Evolutionary conservation across 2,329 filamentous ascomycete species (phyloP), one percentile per base, ranked within the genome.

Genomic region (Talaromyces sp.): DNA sequence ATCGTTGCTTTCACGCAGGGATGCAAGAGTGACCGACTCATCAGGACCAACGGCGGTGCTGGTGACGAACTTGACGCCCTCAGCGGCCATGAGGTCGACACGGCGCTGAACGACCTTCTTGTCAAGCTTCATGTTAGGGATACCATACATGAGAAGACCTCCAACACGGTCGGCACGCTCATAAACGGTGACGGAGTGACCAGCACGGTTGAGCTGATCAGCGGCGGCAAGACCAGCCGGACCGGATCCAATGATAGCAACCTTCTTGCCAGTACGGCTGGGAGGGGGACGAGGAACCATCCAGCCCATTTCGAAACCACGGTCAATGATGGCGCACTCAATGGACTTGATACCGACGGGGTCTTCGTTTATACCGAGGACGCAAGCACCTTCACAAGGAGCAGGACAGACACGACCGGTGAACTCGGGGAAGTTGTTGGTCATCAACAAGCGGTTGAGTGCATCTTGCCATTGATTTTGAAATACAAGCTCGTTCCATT

Each of bases 71-170:
- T 84, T 83, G 73, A 97, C 81, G 56, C 93, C 93, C 79, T 97
- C 93, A 3, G 88, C 85, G 61, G 90, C 91, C 91, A 97, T 93
- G 78, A 98, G 92, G 78, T 97, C 91, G 56, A 95, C 92, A 76
- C 93, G 90, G 59, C 93, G 90, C 83, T 97, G 93, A 65, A 98
- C 93, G 67, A 97, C 88, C 74, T 92, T 92, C 85, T 98, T 98
- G 82, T 98, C 93, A 46, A 98, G 89, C 83, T 98, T 98, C 93
- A 98, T 98, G 83, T 98, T 98, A 68, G 93, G 93, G 69, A 98
- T 98, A 69, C 93, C 93, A 74, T 98, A 97, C 93, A 97, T 97
- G 72, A 98, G 86, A 61, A 98, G 83, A 77, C 93, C 93, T 79
- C 93, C 93, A 63, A 89, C 82, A 67, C 93, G 91, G 74, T 98